Evolutionary conservation across 345 rosid species (phyloP).

Genomic region (Camelina hispida): DNA sequence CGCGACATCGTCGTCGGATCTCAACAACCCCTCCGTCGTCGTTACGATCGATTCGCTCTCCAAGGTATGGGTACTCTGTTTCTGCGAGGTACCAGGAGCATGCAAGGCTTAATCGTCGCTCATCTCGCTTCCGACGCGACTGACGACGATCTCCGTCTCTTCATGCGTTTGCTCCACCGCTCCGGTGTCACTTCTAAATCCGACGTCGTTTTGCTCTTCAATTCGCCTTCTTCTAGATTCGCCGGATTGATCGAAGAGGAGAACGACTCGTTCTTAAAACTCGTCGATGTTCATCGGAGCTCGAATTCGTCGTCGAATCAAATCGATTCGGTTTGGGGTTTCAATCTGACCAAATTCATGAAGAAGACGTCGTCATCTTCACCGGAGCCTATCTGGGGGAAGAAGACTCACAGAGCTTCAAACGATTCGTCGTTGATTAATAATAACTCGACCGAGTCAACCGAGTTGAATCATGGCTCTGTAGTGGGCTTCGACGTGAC

Average conservation of each 20-base stretch:
- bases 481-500: slow-evolving; percentile 73
- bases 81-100: slow-evolving; percentile 40
- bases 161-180: slow-evolving; percentile 65
- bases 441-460: slow-evolving; percentile 39
- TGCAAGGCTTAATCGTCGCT: slow-evolving; percentile 53
- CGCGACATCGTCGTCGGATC: slow-evolving; percentile 32
- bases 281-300: slow-evolving; percentile 45
- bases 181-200: slow-evolving; percentile 70
- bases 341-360: slow-evolving; percentile 54
- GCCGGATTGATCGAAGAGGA: slow-evolving; percentile 57
- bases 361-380: slow-evolving; percentile 36
- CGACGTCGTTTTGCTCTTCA: slow-evolving; percentile 63
- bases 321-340: slow-evolving; percentile 47
- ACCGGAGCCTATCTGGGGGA: slow-evolving; percentile 82
- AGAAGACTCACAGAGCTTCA: slow-evolving; percentile 46
- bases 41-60: slow-evolving; percentile 23
- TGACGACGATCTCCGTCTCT: slow-evolving; percentile 62
- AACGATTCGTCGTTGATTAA: slow-evolving; percentile 10
- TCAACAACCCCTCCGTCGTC: not conserved
- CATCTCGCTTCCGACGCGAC: slow-evolving; percentile 63
- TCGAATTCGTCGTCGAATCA: slow-evolving; percentile 44
- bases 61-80: slow-evolving; percentile 50
- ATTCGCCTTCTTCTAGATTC: slow-evolving; percentile 51
- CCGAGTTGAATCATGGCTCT: slow-evolving; percentile 77
- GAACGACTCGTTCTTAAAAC: slow-evolving; percentile 69